phyloP scores from a whole-genome alignment of 768 basidiomycete species.

The Cystobasidium onofrii region DNA sequence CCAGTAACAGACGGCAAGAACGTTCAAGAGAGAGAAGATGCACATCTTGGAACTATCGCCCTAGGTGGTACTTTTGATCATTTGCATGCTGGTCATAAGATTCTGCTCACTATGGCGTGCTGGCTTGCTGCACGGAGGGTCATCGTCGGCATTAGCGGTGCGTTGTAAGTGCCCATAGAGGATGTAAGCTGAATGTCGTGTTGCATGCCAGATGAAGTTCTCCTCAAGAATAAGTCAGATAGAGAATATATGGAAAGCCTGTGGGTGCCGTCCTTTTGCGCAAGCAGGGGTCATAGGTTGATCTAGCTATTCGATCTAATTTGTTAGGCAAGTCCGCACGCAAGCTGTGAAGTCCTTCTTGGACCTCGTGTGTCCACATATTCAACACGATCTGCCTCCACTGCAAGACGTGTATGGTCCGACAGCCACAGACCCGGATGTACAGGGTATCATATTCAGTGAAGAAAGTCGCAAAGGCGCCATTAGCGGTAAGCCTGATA shows the following conservation, averaged over 20 bases:
- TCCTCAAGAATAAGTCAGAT: conserved; percentile 65
- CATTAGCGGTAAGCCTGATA: conserved; percentile 46
- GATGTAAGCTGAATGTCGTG: not conserved
- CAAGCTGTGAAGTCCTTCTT: conserved; percentile 62
- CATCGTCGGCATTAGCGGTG: conserved; percentile 82
- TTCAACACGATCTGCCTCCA: conserved; percentile 55
- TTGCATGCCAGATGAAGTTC: conserved; percentile 54
- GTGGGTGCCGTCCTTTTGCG: conserved; percentile 31
- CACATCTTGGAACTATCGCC: conserved; percentile 53
- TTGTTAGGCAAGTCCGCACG: conserved; percentile 49
- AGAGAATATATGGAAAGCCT: conserved; percentile 61
- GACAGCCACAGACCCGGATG: conserved; percentile 72
- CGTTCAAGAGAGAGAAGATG: not conserved
- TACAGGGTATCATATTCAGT: conserved; percentile 88
- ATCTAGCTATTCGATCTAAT: not conserved
- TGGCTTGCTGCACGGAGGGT: conserved; percentile 71
- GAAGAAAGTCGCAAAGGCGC: conserved; percentile 76
- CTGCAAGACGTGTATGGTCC: conserved; percentile 75
- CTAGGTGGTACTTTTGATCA: conserved; percentile 98
- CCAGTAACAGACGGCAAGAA: not conserved
- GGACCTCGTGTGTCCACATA: conserved; percentile 57
- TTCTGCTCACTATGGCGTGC: conserved; percentile 82
- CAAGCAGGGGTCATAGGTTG: not conserved
- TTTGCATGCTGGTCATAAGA: conserved; percentile 93
- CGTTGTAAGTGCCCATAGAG: conserved; percentile 35